phyloP scores from a whole-genome alignment of 805 yeast species.

The Ogataea degrootiae region DNA sequence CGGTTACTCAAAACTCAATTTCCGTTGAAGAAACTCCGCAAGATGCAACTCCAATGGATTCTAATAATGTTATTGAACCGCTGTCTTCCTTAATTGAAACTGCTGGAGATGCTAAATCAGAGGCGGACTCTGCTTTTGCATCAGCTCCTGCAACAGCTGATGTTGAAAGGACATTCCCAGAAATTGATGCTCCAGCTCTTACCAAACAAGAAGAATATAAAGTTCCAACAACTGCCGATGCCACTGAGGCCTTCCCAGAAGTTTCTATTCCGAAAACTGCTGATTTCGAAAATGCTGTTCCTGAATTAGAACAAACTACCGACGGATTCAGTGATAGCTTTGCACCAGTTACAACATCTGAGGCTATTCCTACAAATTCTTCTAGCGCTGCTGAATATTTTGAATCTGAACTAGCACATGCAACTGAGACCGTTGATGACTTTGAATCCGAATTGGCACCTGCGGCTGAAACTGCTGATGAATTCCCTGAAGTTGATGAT shows the following conservation, averaged over 20 bases:
- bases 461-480: neutral
- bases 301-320: neutral
- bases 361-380: too few species aligned
- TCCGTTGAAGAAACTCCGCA: conserved; percentile 1
- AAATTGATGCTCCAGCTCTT: neutral
- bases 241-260: neutral
- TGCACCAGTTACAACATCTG: too few species aligned
- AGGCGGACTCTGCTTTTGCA: neutral
- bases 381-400: neutral
- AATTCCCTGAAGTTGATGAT: neutral
- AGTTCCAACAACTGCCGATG: neutral
- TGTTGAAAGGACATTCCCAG: conserved; percentile 1
- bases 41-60: neutral
- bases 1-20: too few species aligned
- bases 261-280: neutral
- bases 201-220: too few species aligned
- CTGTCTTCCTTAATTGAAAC: neutral
- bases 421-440: neutral
- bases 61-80: too few species aligned
- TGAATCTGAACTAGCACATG: neutral
- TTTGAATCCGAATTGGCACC: neutral
- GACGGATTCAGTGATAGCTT: too few species aligned
- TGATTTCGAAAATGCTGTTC: neutral
- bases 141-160: neutral
- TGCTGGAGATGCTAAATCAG: neutral